Evolutionary conservation across 257 asterid genomes (phyloP), one percentile per base, ranked within the genome.

Genomic region (Ilex asprella): DNA sequence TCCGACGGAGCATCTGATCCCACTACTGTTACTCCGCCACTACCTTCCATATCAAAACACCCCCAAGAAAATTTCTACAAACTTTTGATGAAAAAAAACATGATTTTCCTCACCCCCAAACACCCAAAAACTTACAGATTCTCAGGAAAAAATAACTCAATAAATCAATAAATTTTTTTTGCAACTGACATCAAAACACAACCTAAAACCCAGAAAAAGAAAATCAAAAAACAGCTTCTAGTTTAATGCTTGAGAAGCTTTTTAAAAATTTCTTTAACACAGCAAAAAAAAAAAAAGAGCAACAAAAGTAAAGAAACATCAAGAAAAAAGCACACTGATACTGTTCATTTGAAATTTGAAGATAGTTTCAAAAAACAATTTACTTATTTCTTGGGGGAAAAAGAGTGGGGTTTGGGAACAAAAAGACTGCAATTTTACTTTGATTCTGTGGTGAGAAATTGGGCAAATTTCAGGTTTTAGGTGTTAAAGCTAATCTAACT

Each of bases 1-100:
- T 82, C 85, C 35, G 98, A 84, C 50, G 96, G 91, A 65, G 89
- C 96, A 82, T 91, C 96, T 77, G 98, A 91, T 81, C 91, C 89
- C 82, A 91, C 84, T 67, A 84, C 91, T 56, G 88, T 84, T 41
- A 91, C 96, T 73, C 88, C 94, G 76, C 80, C 10, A 49, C 13
- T 78, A 76, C 67, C 74, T 60, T 83, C 95, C 89, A 83, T 88
- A 58, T 11, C 14, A 2, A 6, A 7, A 49, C 1, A 49, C 54
- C 58, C 73, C 64, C 55, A 55, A 65, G 60, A 49, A 11, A 49
- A 11, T 49, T 11, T 49, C 10, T 6, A 49, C 3, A 6, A 49
- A 11, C 5, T 62, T 64, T 53, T 35, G 66, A 68, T 78, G 77
- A 85, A 73, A 68, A 78, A 0, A 11, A 66, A 71, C 78, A 76